Conservation (phyloP, 139 green algal genomes). For the Picochlorum sp. region DNA sequence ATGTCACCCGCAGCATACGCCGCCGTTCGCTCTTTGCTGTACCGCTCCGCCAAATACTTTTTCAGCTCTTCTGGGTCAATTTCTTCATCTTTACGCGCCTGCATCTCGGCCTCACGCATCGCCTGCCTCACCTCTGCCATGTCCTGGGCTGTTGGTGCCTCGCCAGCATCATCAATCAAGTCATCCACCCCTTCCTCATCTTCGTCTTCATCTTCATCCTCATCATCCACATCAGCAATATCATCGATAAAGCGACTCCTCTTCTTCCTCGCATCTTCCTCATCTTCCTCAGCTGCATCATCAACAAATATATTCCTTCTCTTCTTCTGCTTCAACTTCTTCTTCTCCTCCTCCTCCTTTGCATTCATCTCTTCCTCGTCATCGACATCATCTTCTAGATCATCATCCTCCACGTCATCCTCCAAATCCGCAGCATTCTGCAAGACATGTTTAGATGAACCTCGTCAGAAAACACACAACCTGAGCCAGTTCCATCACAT, state of each 20-base stretch:
- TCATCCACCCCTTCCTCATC: constrained; percentile 69
- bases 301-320: constrained; percentile 32
- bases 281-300: constrained; percentile 42
- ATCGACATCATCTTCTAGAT: not conserved
- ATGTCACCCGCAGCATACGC: not conserved
- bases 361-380: not conserved
- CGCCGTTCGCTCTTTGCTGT: constrained; percentile 17
- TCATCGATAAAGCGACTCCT: constrained; percentile 72
- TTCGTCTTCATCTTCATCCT: constrained; percentile 77
- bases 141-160: constrained; percentile 30
- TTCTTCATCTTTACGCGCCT: constrained; percentile 43
- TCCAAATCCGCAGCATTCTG: not conserved
- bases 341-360: not conserved
- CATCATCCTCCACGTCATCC: not conserved
- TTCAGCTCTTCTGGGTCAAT: constrained; percentile 74
- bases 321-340: constrained; percentile 8
- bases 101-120: constrained; percentile 23
- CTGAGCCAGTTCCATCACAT: too few species aligned
- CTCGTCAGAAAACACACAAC: too few species aligned
- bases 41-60: constrained; percentile 71
- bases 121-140: constrained; percentile 25
- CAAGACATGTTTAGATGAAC: too few species aligned
- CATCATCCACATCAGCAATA: constrained; percentile 76
- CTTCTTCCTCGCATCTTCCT: constrained; percentile 11
- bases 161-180: constrained; percentile 59